Percentiles rank a stretch among this genome's conserved stretches.
These are phyloP conservation scores for Pythium dissotocum DNA, from an alignment of 352 stramenopile genomes.

Conservation along the genomic window DNA sequence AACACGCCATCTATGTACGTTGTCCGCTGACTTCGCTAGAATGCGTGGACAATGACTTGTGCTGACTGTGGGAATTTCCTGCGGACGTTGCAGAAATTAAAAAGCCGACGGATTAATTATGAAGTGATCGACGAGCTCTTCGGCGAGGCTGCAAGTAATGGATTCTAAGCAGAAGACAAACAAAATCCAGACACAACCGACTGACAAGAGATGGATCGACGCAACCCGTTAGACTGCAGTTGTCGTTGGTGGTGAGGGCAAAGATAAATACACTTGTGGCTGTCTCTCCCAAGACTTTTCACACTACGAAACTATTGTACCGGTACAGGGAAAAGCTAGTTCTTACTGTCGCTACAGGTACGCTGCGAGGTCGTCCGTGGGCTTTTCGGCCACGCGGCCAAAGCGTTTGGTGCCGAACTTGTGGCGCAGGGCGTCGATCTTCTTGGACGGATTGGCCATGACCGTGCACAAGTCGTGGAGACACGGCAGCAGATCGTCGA, in stretches of 20 bases:
- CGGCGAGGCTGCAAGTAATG: constrained; percentile 77
- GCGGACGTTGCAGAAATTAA: constrained; percentile 72
- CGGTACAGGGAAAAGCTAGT: background rate
- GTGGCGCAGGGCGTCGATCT: constrained; percentile 11
- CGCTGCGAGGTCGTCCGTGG: constrained; percentile 6
- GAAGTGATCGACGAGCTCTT: constrained; percentile 90
- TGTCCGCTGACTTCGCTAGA: background rate
- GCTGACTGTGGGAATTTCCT: constrained; percentile 9
- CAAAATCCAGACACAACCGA: background rate
- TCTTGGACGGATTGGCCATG: constrained; percentile 17
- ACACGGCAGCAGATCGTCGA: constrained; percentile 18
- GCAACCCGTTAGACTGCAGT: background rate
- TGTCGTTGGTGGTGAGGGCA: background rate
- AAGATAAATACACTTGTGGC: constrained; percentile 3
- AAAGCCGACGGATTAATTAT: constrained; percentile 89
- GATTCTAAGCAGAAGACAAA: constrained; percentile 43
- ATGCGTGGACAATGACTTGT: constrained; percentile 11
- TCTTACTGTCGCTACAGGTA: constrained; percentile 13
- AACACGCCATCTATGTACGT: constrained; percentile 89
- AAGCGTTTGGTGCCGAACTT: constrained; percentile 29
- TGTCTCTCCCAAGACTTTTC: background rate
- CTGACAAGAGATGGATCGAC: background rate
- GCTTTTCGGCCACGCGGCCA: constrained; percentile 16
- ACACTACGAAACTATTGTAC: background rate
- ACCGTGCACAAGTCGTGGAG: constrained; percentile 16